Evolutionary conservation across 2,329 filamentous ascomycete genomes (phyloP).

Genomic region (Polychaeton citri): DNA sequence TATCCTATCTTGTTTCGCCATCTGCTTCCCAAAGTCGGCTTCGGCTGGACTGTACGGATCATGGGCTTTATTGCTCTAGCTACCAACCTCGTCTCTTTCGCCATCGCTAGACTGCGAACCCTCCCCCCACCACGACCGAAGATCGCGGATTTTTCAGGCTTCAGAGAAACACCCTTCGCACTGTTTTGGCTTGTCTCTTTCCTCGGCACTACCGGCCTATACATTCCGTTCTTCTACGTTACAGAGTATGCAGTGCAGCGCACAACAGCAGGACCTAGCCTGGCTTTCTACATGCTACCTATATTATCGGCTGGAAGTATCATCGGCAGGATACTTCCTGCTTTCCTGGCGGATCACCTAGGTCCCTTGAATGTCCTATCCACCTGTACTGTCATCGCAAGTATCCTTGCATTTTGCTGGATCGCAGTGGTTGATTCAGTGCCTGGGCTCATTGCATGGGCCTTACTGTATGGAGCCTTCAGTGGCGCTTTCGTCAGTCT

Average conservation of each 20-base stretch:
- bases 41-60: conserved; percentile 40
- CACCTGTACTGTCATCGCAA: conserved; percentile 19
- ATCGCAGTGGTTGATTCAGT: conserved; percentile 4
- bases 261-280: conserved; percentile 29
- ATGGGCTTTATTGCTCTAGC: conserved; percentile 34
- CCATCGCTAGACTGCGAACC: conserved; percentile 24
- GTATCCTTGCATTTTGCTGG: conserved; percentile 7
- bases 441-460: conserved; percentile 9
- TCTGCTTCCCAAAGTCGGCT: conserved; percentile 38
- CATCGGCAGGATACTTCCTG: conserved; percentile 43
- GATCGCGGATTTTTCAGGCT: conserved; percentile 28
- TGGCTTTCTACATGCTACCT: conserved; percentile 53
- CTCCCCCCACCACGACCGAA: conserved; percentile 28
- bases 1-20: conserved; percentile 38
- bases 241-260: conserved; percentile 39
- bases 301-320: conserved; percentile 50
- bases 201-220: conserved; percentile 26
- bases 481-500: conserved; percentile 12
- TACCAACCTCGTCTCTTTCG: conserved; percentile 16
- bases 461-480: conserved; percentile 12
- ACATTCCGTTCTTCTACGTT: conserved; percentile 42
- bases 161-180: conserved; percentile 33
- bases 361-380: conserved; percentile 41
- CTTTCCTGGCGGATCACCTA: conserved; percentile 35
- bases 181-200: conserved; percentile 36